These are phyloP conservation scores for Didymella glomerata DNA, from an alignment of 2,329 filamentous ascomycete species.

Conservation along the genomic window DNA sequence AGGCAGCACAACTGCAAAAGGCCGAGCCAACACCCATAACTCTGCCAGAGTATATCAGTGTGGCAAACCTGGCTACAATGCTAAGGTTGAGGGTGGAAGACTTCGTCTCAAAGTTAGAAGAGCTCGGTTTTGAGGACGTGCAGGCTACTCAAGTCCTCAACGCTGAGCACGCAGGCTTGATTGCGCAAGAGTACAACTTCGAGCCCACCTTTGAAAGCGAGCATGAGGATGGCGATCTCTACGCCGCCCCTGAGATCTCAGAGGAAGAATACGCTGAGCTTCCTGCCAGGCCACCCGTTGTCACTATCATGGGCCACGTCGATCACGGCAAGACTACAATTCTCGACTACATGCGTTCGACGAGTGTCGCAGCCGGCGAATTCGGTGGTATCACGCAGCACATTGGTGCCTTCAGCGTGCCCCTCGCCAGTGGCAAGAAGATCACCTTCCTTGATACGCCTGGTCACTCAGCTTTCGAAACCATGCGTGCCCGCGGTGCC, in stretches of 20 bases:
- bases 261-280: conserved; percentile 69
- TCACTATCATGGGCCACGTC: conserved; percentile 99
- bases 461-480: conserved; percentile 92
- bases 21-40: conserved; percentile 63
- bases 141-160: conserved; percentile 86
- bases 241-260: conserved; percentile 62
- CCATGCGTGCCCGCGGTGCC: conserved; percentile 94
- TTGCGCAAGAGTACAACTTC: conserved; percentile 91
- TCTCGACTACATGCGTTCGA: conserved; percentile 90
- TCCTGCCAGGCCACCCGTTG: conserved; percentile 84
- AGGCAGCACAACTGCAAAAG: conserved; percentile 42
- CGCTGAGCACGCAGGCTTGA: conserved; percentile 86
- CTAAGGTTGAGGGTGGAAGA: conserved; percentile 74
- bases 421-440: conserved; percentile 79
- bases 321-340: conserved; percentile 99
- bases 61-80: conserved; percentile 80
- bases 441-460: conserved; percentile 98
- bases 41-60: conserved; percentile 89
- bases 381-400: conserved; percentile 98
- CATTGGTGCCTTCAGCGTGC: conserved; percentile 95
- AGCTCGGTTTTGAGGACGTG: conserved; percentile 92
- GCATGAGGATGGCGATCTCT: conserved; percentile 74
- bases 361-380: conserved; percentile 87
- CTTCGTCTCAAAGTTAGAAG: conserved; percentile 78
- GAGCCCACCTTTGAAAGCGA: conserved; percentile 77